A percentile compares a stretch with the other conserved stretches of the same genome.
These are phyloP conservation scores for Moesziomyces sp. DNA, from an alignment of 1,284 basidiomycete genomes.

Conservation along the genomic window DNA sequence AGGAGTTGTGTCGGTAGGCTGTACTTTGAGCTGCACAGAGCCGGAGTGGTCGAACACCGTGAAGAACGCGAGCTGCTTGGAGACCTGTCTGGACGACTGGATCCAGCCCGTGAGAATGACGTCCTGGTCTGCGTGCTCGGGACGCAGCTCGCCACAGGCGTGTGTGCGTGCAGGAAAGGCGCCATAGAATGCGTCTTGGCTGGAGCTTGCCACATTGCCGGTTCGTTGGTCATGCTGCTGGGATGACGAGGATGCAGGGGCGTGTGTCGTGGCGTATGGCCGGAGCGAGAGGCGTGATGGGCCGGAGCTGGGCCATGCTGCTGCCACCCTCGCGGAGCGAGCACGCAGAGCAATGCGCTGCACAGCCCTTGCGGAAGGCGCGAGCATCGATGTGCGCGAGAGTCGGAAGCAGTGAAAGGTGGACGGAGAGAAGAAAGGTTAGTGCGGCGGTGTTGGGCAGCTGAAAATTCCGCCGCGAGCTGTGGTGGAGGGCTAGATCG, in stretches of 20 bases:
- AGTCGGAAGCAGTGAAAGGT: neutral
- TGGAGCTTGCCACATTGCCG: neutral
- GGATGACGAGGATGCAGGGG: neutral
- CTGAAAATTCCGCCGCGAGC: neutral
- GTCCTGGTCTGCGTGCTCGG: slow-evolving; percentile 72
- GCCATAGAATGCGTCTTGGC: slow-evolving; percentile 63
- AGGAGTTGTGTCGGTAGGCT: slow-evolving; percentile 14
- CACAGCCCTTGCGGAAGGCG: slow-evolving; percentile 1
- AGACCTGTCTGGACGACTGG: slow-evolving; percentile 76
- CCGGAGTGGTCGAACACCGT: slow-evolving; percentile 82
- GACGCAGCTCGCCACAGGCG: slow-evolving; percentile 74
- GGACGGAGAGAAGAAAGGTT: neutral
- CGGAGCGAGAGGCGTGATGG: neutral
- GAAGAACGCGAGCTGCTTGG: slow-evolving; percentile 78
- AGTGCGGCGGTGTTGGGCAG: slow-evolving; percentile 9
- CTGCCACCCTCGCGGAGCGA: neutral
- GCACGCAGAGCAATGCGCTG: slow-evolving; percentile 1
- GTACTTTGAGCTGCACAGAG: slow-evolving; percentile 75
- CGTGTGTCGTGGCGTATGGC: neutral
- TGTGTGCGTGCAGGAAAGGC: slow-evolving; percentile 77
- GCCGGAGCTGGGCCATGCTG: neutral
- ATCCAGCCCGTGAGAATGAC: slow-evolving; percentile 83
- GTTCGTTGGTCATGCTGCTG: neutral
- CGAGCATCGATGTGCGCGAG: slow-evolving; percentile 4
- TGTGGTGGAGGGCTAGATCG: no score